A percentile compares a stretch with the other conserved stretches of the same genome.
phyloP scores from a whole-genome alignment of 2,329 filamentous ascomycete genomes.

The Stagonosporopsis vannaccii region DNA sequence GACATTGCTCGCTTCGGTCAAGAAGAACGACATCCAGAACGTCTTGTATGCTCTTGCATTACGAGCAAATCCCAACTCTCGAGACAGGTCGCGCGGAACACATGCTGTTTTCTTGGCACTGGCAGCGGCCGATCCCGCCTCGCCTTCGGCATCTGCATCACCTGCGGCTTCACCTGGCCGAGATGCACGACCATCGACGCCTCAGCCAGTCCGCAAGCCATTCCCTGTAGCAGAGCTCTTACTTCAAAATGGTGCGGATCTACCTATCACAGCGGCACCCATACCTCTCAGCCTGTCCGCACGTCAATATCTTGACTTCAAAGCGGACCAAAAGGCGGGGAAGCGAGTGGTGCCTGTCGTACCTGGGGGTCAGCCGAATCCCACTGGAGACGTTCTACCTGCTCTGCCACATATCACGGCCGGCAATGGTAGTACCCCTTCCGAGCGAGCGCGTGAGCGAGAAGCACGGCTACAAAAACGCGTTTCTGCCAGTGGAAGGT shows the following conservation, averaged over 20 bases:
- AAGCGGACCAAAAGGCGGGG: conserved; percentile 57
- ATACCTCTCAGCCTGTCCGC: conserved; percentile 85
- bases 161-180: conserved; percentile 54
- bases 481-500: conserved; percentile 51
- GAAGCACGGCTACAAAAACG: conserved; percentile 50
- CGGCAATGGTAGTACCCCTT: conserved; percentile 50
- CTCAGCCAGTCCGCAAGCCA: conserved; percentile 55
- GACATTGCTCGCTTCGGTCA: conserved; percentile 88
- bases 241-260: conserved; percentile 90
- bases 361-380: conserved; percentile 56
- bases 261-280: conserved; percentile 76
- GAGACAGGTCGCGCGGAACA: conserved; percentile 84
- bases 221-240: conserved; percentile 93
- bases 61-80: conserved; percentile 79
- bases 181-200: conserved; percentile 52
- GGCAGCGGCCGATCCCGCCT: conserved; percentile 88
- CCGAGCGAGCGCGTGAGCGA: conserved; percentile 47
- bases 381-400: conserved; percentile 65
- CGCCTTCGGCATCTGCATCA: conserved; percentile 63
- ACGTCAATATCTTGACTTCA: conserved; percentile 85
- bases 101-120: conserved; percentile 91
- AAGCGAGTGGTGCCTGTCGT: conserved; percentile 52
- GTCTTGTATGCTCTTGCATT: conserved; percentile 91
- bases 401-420: conserved; percentile 64
- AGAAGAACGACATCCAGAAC: conserved; percentile 93